Percentiles rank a stretch among this genome's conserved stretches.
phyloP scores from a whole-genome alignment of 2,329 filamentous ascomycete species.

The Aspergillus sp. region DNA sequence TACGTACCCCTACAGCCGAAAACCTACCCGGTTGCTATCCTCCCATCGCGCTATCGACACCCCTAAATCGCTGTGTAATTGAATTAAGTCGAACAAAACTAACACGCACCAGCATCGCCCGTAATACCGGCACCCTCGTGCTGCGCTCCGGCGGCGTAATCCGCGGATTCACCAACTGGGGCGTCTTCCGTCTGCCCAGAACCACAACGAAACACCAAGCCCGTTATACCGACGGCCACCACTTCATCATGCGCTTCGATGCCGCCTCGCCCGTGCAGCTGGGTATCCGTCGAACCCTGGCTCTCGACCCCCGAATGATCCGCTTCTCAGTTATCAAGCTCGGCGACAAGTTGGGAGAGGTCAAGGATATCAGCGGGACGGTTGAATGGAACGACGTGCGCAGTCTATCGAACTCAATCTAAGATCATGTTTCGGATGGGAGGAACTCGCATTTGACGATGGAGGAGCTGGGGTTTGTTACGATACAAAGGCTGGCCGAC shows the following conservation, averaged over 20 bases:
- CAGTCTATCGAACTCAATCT: conserved; percentile 29
- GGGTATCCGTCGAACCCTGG: conserved; percentile 71
- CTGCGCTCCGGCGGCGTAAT: conserved; percentile 84
- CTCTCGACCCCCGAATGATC: conserved; percentile 87
- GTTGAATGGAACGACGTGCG: conserved; percentile 52
- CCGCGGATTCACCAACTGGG: conserved; percentile 93
- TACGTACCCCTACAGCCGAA: conserved; percentile 49
- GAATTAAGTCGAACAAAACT: not conserved
- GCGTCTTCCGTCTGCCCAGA: conserved; percentile 81
- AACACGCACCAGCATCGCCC: conserved; percentile 68
- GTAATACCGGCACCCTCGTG: conserved; percentile 77
- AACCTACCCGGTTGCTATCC: not conserved
- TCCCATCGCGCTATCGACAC: not conserved
- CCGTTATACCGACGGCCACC: conserved; percentile 81
- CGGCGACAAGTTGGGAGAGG: conserved; percentile 64
- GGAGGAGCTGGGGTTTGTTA: not conserved
- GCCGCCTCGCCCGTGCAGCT: conserved; percentile 71
- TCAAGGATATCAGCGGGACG: conserved; percentile 57
- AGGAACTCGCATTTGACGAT: not conserved
- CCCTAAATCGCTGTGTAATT: not conserved
- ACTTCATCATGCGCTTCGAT: conserved; percentile 98
- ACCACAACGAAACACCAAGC: conserved; percentile 78
- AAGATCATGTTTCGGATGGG: not conserved
- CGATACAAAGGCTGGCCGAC: not conserved
- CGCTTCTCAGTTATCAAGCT: conserved; percentile 84